Base-by-base conservation (phyloP, 1,284 basidiomycete genomes). In the Ustilago nuda region DNA sequence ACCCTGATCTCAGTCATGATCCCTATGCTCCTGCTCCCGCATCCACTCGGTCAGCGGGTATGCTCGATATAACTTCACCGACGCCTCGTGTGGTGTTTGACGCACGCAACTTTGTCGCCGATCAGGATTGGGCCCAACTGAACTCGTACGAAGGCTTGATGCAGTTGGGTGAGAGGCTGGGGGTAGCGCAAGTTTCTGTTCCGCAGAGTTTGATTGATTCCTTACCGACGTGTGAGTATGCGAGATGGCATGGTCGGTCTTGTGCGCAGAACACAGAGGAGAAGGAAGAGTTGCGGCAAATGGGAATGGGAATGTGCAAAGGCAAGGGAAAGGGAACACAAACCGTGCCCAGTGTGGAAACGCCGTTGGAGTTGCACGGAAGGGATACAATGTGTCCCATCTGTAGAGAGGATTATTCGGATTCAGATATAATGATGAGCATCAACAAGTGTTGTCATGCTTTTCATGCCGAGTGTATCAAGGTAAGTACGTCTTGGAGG, bases 351-450 rank as follows among this genome's bases (percentile, higher is more conserved):
- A 35, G 63, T 19, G 46, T 11, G 3, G 43, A 27, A 27, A 3
- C 3, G 23, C 23, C 23, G 23, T 27, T 27, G 23, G 23, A 27
- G 23, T 27, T 27, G 23, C 23, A 27, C 23, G 23, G 36, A 8
- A 57, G 70, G 35, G 74, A 76, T 37, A 63, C 60, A 27, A 72
- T 68, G 65, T 76, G 74, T n/a, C 69, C 74, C 2, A 76, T 76
- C 30, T 76, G 74, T 35, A 63, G 70, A 33, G 74, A 72, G 23
- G 70, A 76, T 27, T 76, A 76, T 56, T 19, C 48, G 30, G 70
- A 76, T 23, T 55, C 66, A 52, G 74, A 76, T 51, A 8, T 72
- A 36, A 27, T 76, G 23, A 76, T 76, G 69, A 72, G 69, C 55
- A 57, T 76, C 50, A 60, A 64, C 52, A 61, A 50, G 33, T 76